Percentiles rank a stretch among this genome's conserved stretches.
phyloP scores from a whole-genome alignment of 495 filamentous ascomycete species.

The Beverwykella pulmonaria region DNA sequence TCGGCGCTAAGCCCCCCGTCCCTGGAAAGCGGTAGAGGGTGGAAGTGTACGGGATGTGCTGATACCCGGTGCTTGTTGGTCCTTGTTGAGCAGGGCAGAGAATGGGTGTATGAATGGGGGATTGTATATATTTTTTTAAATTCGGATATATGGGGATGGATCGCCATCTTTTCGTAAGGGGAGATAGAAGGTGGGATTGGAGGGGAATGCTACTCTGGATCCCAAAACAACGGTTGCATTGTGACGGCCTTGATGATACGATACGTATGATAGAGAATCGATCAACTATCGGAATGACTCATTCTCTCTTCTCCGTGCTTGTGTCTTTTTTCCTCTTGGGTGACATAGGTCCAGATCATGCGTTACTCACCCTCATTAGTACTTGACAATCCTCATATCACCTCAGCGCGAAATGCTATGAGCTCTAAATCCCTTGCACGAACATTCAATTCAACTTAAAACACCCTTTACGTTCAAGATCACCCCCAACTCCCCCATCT shows the following conservation, averaged over 20 bases:
- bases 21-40: background rate
- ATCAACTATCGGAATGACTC: background rate
- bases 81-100: background rate
- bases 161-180: background rate
- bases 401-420: too few relatives aligned
- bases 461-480: too few relatives aligned
- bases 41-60: too few relatives aligned
- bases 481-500: too few relatives aligned
- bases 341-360: too few relatives aligned
- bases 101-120: background rate
- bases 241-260: background rate
- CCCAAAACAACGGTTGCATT: background rate
- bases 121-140: background rate
- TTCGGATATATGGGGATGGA: background rate
- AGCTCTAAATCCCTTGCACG: too few relatives aligned
- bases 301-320: too few relatives aligned
- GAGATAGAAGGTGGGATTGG: background rate
- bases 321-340: too few relatives aligned
- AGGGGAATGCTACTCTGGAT: background rate
- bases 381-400: too few relatives aligned
- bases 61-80: background rate
- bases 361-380: too few relatives aligned
- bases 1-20: constrained; percentile 50
- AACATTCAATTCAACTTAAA: too few relatives aligned
- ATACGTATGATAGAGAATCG: background rate